Percentiles rank a stretch among this genome's conserved stretches.
These are phyloP conservation scores for Mycena vitilis DNA, from an alignment of 768 basidiomycete species.

Conservation along the genomic window DNA sequence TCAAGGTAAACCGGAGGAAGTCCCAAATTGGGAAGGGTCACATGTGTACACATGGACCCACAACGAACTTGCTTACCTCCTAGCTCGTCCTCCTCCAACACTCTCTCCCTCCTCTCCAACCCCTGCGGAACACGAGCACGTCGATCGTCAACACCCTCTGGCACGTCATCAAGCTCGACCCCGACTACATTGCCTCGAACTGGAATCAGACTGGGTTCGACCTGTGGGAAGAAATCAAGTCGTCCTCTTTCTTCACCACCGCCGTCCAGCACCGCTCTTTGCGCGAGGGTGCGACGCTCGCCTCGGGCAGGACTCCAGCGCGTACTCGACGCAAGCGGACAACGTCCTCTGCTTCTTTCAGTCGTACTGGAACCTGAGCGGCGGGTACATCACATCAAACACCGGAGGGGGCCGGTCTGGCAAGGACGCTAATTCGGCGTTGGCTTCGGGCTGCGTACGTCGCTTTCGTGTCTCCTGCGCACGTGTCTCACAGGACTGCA, in stretches of 20 bases:
- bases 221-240: constrained; percentile 79
- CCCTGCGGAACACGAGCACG: constrained; percentile 58
- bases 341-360: constrained; percentile 82
- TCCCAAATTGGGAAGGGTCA: no score
- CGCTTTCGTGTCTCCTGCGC: neutral
- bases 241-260: constrained; percentile 85
- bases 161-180: constrained; percentile 55
- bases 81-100: no score
- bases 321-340: constrained; percentile 70
- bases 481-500: constrained; percentile 39
- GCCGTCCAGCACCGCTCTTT: constrained; percentile 82
- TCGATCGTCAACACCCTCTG: constrained; percentile 43
- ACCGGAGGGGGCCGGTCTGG: constrained; percentile 81
- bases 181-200: constrained; percentile 62
- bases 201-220: constrained; percentile 73
- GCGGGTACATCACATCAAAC: constrained; percentile 76
- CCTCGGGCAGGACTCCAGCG: constrained; percentile 69
- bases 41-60: no score
- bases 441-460: constrained; percentile 62
- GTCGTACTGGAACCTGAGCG: constrained; percentile 80
- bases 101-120: no score
- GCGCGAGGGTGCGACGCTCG: constrained; percentile 74
- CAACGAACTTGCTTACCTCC: no score
- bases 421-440: constrained; percentile 77
- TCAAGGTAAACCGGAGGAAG: neutral